phyloP scores from a whole-genome alignment of 2,329 filamentous ascomycete species.

The Penicillium sp. region DNA sequence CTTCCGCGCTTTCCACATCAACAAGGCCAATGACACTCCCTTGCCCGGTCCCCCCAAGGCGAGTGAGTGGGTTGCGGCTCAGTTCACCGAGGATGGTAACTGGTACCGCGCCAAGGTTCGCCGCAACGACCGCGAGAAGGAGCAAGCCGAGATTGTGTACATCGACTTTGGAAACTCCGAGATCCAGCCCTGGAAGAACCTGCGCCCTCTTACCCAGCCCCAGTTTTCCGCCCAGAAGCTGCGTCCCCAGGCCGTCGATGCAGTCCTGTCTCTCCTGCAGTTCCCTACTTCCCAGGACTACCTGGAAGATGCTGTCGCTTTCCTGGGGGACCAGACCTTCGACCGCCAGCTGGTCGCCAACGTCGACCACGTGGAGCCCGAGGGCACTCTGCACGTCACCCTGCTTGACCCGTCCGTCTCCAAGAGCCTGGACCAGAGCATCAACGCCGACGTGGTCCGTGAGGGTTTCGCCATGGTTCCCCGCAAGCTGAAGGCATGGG shows the following conservation, averaged over 20 bases:
- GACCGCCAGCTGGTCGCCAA: conserved; percentile 83
- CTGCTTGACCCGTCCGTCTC: conserved; percentile 77
- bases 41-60: conserved; percentile 81
- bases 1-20: conserved; percentile 89
- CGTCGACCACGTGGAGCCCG: conserved; percentile 83
- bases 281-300: conserved; percentile 84
- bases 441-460: conserved; percentile 86
- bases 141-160: conserved; percentile 89
- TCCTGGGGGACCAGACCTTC: conserved; percentile 76
- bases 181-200: conserved; percentile 79
- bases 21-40: conserved; percentile 76
- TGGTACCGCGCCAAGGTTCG: conserved; percentile 95
- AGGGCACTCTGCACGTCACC: conserved; percentile 84
- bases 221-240: conserved; percentile 84
- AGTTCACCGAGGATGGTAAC: conserved; percentile 84
- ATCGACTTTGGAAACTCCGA: conserved; percentile 97
- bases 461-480: conserved; percentile 91
- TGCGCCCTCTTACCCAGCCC: conserved; percentile 78
- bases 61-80: conserved; percentile 88
- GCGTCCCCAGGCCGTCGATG: conserved; percentile 85
- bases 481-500: conserved; percentile 89
- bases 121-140: conserved; percentile 87
- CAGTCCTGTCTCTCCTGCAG: conserved; percentile 85
- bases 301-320: conserved; percentile 76
- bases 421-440: conserved; percentile 72